Base-by-base conservation (phyloP, 2,329 filamentous ascomycete species). In the Aspergillus sp. region DNA sequence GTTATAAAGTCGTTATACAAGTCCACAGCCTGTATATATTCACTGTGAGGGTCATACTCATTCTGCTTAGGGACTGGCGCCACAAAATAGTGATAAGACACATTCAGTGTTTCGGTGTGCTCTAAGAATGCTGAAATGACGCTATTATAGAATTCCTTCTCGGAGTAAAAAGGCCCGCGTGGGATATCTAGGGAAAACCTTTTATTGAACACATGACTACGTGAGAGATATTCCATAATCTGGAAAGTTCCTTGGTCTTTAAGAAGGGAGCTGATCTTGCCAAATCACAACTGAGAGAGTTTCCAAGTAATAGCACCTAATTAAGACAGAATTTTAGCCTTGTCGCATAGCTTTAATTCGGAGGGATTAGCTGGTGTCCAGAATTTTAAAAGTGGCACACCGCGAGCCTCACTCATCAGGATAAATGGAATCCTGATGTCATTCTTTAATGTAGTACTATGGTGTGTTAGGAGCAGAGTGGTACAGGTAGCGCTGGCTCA, bases 351-450 rank as follows among this genome's bases (percentile, higher is more conserved):
- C 19, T 58, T 30, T 50, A 57, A 59, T 63, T 61, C 48, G 50
- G 31, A 5, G 51, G 60, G 63, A n/a, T 52, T 47, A 8, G 53
- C 49, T 55, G 62, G 11, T 49, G 54, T 64, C 71, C 68, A 74
- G 53, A 64, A 38, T 22, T 61, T 67, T 60, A 54, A 63, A 13
- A 76, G 64, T 38, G 69, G 69, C 60, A 54, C 57, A 8, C 73
- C 73, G 53, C 65, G 52, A 31, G 74, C 74, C 66, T 74, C 68
- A 64, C 69, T 74, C 69, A 75, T 74, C 19, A 76, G 58, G 41
- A 77, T 76, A 54, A 69, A 76, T 19, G 74, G 74, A 38, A 75
- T 58, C 2, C 70, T 70, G 25, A 74, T 68, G 7, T 70, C 66
- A 65, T 74, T 75, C 5, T 58, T 41, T 9, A 41, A 54, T 1